Evolutionary conservation across 495 filamentous ascomycete genomes (phyloP).

Genomic region (Penicillium goetzii): DNA sequence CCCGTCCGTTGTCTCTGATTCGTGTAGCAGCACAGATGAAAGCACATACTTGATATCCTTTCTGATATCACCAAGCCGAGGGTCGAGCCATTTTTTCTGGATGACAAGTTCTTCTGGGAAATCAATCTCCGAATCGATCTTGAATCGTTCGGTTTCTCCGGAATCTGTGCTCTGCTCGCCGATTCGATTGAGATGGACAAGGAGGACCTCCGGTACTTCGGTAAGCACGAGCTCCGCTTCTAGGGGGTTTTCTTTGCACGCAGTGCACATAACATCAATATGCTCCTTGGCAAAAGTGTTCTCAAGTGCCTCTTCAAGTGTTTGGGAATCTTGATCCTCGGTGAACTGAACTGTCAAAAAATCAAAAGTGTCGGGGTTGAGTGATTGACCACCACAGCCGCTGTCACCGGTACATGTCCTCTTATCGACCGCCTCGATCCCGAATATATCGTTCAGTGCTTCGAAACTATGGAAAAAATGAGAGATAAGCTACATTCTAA

Average conservation of each 20-base stretch:
- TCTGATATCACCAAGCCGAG: not conserved
- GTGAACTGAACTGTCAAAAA: not conserved
- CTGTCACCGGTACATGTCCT: not conserved
- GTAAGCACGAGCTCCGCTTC: not conserved
- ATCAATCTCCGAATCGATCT: slow-evolving; percentile 3
- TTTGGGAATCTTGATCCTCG: not conserved
- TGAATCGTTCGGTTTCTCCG: not conserved
- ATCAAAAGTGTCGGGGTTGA: not conserved
- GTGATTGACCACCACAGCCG: not conserved
- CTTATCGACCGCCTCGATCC: not conserved
- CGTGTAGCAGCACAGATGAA: slow-evolving; percentile 35
- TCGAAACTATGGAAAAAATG: not conserved
- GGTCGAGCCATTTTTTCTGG: slow-evolving; percentile 5
- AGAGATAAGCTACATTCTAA: not conserved
- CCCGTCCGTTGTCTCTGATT: not conserved
- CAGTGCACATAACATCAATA: not conserved
- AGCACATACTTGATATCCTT: slow-evolving; percentile 33
- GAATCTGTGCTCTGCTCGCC: not conserved
- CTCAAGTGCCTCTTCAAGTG: not conserved
- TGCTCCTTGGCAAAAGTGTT: not conserved
- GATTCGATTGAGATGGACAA: slow-evolving; percentile 22
- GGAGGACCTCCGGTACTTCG: slow-evolving; percentile 16
- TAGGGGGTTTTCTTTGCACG: not conserved
- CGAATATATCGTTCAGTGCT: not conserved
- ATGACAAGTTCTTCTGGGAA: slow-evolving; percentile 7